Percentiles rank a stretch among this genome's conserved stretches.
Evolutionary conservation across 371 early-diverging fungal species (phyloP).

Genomic region (Lichtheimia corymbifera): DNA sequence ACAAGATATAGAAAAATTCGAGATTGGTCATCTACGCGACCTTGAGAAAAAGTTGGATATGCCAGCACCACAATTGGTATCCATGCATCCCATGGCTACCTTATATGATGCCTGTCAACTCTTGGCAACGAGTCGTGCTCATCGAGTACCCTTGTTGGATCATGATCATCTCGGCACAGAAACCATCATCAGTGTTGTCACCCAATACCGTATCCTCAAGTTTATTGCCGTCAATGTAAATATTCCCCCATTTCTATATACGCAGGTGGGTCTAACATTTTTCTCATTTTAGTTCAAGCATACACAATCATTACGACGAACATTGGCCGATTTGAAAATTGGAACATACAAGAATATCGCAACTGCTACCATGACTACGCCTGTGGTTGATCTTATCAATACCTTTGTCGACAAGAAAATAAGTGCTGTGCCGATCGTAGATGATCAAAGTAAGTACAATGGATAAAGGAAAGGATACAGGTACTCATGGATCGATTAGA

Average conservation of each 20-base stretch:
- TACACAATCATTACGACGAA: slow-evolving; percentile 61
- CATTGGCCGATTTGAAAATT: slow-evolving; percentile 78
- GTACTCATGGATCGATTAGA: slow-evolving; percentile 12
- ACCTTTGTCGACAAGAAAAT: slow-evolving; percentile 85
- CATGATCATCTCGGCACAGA: slow-evolving; percentile 74
- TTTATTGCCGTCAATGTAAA: slow-evolving; percentile 87
- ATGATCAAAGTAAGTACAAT: slow-evolving; percentile 67
- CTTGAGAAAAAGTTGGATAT: slow-evolving; percentile 60
- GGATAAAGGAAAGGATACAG: neutral
- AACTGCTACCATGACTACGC: slow-evolving; percentile 75
- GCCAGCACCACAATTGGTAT: slow-evolving; percentile 61
- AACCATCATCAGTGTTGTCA: slow-evolving; percentile 88
- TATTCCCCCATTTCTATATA: slow-evolving; percentile 6
- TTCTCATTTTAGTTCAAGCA: slow-evolving; percentile 56
- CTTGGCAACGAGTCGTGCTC: slow-evolving; percentile 77
- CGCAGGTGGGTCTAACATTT: neutral
- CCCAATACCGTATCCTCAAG: slow-evolving; percentile 88
- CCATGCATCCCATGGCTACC: slow-evolving; percentile 81
- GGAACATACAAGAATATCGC: slow-evolving; percentile 85
- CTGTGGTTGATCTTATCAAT: slow-evolving; percentile 86
- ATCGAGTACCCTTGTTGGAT: slow-evolving; percentile 89
- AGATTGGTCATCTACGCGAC: slow-evolving; percentile 71
- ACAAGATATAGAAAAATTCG: slow-evolving; percentile 83
- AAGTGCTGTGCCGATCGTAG: slow-evolving; percentile 92
- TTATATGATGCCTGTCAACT: slow-evolving; percentile 81